phyloP scores from a whole-genome alignment of 345 rosid species.

The Eucalyptus victrix region DNA sequence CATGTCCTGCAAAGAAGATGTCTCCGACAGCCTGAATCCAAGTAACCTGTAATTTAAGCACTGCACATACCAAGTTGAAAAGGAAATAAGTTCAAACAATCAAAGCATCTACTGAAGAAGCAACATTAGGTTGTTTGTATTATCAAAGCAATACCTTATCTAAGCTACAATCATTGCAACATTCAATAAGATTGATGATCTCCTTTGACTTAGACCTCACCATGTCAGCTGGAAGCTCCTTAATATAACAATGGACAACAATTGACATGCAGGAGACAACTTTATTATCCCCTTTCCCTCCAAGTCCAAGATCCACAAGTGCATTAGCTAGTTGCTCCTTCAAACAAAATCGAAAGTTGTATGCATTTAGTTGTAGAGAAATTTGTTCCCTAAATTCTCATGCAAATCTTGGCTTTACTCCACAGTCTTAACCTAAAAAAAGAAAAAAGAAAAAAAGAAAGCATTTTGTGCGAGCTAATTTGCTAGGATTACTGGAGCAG shows the following conservation, averaged over 20 bases:
- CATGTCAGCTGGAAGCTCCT: constrained; percentile 62
- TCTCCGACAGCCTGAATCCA: constrained; percentile 68
- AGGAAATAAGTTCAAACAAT: not conserved
- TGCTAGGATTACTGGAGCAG: not conserved
- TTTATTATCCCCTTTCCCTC: constrained; percentile 29
- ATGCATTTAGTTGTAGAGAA: not conserved
- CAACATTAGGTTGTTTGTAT: not conserved
- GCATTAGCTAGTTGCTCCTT: constrained; percentile 32
- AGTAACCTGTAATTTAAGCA: constrained; percentile 77
- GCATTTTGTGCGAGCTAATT: not conserved
- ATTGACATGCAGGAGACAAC: constrained; percentile 42
- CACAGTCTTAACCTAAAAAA: not conserved
- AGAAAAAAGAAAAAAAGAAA: not conserved
- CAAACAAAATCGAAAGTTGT: not conserved
- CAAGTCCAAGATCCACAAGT: constrained; percentile 59
- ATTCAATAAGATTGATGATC: constrained; percentile 53
- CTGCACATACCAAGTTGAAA: constrained; percentile 19
- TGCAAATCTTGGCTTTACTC: not conserved
- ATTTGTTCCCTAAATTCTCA: not conserved
- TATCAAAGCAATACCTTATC: constrained; percentile 45
- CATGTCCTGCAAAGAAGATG: constrained; percentile 14
- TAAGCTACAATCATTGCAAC: constrained; percentile 53
- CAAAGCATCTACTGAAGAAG: not conserved
- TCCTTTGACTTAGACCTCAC: constrained; percentile 50
- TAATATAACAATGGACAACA: constrained; percentile 67